A percentile compares a stretch with the other conserved stretches of the same genome.
Evolutionary conservation across 495 filamentous ascomycete species (phyloP).

Genomic region (Acidiella bohemica): DNA sequence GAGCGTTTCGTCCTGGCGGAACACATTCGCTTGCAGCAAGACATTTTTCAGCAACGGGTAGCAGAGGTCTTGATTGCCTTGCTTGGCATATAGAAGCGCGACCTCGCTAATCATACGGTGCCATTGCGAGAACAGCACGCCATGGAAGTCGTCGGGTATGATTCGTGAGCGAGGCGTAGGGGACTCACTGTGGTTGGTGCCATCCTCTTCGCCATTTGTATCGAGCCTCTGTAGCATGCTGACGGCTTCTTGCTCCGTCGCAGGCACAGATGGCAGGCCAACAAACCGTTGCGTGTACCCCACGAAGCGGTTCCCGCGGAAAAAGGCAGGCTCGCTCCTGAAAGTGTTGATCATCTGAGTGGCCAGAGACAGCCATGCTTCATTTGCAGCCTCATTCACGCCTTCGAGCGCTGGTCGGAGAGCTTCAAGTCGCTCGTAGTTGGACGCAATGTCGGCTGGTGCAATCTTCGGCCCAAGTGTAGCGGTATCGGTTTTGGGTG

Average conservation of each 20-base stretch:
- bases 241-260: background rate
- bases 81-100: conserved; percentile 54
- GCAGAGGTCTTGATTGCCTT: conserved; percentile 45
- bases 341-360: conserved; percentile 69
- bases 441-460: background rate
- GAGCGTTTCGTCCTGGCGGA: conserved; percentile 50
- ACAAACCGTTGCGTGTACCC: conserved; percentile 37
- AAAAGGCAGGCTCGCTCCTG: conserved; percentile 23
- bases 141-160: conserved; percentile 56
- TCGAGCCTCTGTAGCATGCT: background rate
- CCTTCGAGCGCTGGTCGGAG: conserved; percentile 29
- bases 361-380: conserved; percentile 62
- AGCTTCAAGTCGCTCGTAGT: conserved; percentile 29
- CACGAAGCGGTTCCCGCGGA: conserved; percentile 49
- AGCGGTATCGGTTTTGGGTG: no score
- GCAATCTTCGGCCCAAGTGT: no score
- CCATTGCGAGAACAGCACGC: conserved; percentile 70
- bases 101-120: conserved; percentile 84
- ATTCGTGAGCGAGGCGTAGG: no score
- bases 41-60: conserved; percentile 66
- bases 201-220: background rate
- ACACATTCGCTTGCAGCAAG: conserved; percentile 57
- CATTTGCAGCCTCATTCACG: conserved; percentile 31
- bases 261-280: conserved; percentile 34
- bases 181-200: no score